Percentiles rank a stretch among this genome's conserved stretches.
Evolutionary conservation across 768 basidiomycete genomes (phyloP).

Genomic region (Leucocoprinus sp.): DNA sequence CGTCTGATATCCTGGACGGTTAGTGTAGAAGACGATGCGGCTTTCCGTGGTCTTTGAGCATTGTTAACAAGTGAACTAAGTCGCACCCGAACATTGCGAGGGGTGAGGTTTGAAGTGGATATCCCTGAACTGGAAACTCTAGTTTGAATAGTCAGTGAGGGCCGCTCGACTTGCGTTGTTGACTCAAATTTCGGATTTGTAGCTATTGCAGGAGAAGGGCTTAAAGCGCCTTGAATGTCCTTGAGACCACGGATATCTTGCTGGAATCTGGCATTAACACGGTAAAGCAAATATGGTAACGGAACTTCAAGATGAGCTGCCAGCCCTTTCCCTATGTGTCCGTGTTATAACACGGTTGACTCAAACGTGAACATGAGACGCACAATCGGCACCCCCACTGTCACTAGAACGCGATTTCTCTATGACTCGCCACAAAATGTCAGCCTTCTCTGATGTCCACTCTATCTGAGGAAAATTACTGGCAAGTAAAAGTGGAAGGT

Average conservation of each 20-base stretch:
- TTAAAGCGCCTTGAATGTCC: conserved; percentile 57
- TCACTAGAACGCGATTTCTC: conserved; percentile 68
- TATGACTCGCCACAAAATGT: conserved; percentile 82
- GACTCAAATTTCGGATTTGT: conserved; percentile 18
- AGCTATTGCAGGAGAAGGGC: conserved; percentile 31
- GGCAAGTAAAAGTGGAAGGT: not conserved
- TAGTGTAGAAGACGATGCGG: conserved; percentile 62
- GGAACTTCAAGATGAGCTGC: conserved; percentile 76
- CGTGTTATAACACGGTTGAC: not conserved
- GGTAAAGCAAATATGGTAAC: conserved; percentile 75
- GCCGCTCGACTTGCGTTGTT: conserved; percentile 23
- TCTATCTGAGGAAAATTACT: conserved; percentile 48
- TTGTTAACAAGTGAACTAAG: conserved; percentile 59
- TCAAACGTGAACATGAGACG: conserved; percentile 22
- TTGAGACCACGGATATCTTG: conserved; percentile 77
- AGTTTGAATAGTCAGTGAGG: conserved; percentile 22
- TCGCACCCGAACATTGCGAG: conserved; percentile 60
- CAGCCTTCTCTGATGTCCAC: conserved; percentile 81
- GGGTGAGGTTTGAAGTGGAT: conserved; percentile 37
- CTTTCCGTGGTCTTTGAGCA: conserved; percentile 44
- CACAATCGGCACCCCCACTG: conserved; percentile 73
- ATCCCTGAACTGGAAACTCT: conserved; percentile 24
- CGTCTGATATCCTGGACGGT: conserved; percentile 51
- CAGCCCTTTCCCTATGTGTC: conserved; percentile 66
- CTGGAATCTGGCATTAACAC: conserved; percentile 78